Evolutionary conservation across 352 stramenopile species (phyloP).

Genomic region (Pythium aristosporum): DNA sequence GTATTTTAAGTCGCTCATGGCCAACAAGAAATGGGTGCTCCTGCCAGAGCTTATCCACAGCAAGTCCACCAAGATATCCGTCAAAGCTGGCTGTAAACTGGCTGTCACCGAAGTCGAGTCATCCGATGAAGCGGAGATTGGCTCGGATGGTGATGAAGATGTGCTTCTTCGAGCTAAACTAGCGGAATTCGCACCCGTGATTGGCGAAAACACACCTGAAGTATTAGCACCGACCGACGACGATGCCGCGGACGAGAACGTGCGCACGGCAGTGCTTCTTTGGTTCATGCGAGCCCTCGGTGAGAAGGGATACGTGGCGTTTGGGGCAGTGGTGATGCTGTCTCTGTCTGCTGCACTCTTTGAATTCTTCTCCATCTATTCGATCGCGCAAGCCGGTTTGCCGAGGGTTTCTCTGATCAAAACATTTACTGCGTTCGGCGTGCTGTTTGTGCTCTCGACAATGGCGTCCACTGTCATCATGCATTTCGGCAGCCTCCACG

Average conservation of each 20-base stretch:
- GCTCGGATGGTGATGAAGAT: conserved; percentile 33
- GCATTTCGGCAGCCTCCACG: conserved; percentile 51
- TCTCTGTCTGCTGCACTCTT: conserved; percentile 1
- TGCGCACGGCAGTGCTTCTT: conserved; percentile 45
- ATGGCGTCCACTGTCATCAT: conserved; percentile 20
- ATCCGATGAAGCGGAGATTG: conserved; percentile 17
- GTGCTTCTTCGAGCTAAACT: not conserved
- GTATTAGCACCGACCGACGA: not conserved
- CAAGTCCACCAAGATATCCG: conserved; percentile 39
- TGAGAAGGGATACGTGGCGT: conserved; percentile 45
- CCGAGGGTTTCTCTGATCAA: conserved; percentile 43
- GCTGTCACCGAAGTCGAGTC: conserved; percentile 9
- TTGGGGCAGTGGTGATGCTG: conserved; percentile 33
- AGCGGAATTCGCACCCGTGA: conserved; percentile 6
- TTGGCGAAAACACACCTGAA: not conserved
- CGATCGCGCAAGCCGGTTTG: not conserved
- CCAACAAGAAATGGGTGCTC: conserved; percentile 28
- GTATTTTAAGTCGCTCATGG: conserved; percentile 19
- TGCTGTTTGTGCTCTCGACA: conserved; percentile 29
- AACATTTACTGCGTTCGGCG: conserved; percentile 73
- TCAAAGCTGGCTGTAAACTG: conserved; percentile 21
- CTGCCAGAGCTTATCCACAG: conserved; percentile 56
- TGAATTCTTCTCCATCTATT: not conserved
- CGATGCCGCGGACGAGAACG: conserved; percentile 47
- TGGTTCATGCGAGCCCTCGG: conserved; percentile 92